phyloP scores from a whole-genome alignment of 1,284 basidiomycete genomes.

The Papiliotrema flavescens region DNA sequence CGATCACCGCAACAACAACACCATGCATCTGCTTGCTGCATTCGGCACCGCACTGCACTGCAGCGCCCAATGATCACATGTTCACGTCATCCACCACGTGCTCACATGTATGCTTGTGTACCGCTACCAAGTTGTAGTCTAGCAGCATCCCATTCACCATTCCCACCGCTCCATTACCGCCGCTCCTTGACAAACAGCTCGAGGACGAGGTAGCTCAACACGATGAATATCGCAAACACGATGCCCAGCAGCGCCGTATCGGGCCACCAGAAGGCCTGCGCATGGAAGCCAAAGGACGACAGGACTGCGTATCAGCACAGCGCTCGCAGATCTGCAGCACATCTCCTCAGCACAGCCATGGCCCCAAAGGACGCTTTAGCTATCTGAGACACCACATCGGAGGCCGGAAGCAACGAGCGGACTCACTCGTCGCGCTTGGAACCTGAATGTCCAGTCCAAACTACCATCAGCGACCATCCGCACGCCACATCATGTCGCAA shows the following conservation, averaged over 20 bases:
- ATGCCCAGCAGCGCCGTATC: conserved; percentile 77
- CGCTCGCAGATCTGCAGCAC: too few relatives aligned
- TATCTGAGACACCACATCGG: too few relatives aligned
- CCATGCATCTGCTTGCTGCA: too few relatives aligned
- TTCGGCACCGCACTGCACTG: too few relatives aligned
- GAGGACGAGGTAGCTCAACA: conserved; percentile 70
- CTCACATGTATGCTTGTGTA: too few relatives aligned
- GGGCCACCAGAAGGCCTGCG: conserved; percentile 94
- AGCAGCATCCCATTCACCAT: too few relatives aligned
- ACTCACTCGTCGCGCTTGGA: conserved; percentile 74
- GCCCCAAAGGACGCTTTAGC: not conserved
- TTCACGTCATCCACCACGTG: too few relatives aligned
- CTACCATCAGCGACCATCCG: conserved; percentile 46
- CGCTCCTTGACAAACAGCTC: conserved; percentile 88
- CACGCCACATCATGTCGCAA: not conserved
- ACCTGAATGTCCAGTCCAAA: conserved; percentile 92
- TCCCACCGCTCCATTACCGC: too few relatives aligned
- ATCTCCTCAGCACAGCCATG: too few relatives aligned
- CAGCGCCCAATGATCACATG: too few relatives aligned
- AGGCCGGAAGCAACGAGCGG: not conserved
- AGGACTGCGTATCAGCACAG: conserved; percentile 52
- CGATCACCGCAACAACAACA: too few relatives aligned
- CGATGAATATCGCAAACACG: conserved; percentile 74
- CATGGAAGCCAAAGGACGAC: conserved; percentile 80
- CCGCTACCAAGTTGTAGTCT: too few relatives aligned